Evolutionary conservation across 352 stramenopile species (phyloP).

Genomic region (Globisporangium barbulae): DNA sequence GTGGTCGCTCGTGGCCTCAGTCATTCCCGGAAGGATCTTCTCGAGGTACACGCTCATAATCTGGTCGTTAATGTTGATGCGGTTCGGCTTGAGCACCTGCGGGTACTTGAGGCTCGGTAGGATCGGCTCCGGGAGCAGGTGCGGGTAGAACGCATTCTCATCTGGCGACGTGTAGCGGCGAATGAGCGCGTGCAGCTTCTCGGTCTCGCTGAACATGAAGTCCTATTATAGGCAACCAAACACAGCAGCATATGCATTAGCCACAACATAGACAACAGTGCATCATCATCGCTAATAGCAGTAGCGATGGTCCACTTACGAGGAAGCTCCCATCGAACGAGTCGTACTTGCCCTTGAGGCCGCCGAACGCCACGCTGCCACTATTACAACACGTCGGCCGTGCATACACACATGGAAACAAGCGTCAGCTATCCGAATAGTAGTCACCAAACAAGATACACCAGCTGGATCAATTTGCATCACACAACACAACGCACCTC

Average conservation of each 20-base stretch:
- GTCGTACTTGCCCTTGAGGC: constrained; percentile 84
- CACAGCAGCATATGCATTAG: neutral
- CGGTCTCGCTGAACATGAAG: constrained; percentile 97
- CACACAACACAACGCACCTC: constrained; percentile 27
- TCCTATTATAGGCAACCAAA: constrained; percentile 50
- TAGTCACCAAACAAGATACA: neutral
- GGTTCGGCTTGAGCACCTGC: constrained; percentile 90
- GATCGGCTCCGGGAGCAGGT: constrained; percentile 89
- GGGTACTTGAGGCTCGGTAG: constrained; percentile 93
- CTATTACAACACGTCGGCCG: constrained; percentile 19
- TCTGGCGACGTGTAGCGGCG: constrained; percentile 98
- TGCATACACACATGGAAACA: neutral
- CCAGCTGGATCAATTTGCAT: neutral
- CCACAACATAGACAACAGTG: neutral
- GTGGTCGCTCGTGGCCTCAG: constrained; percentile 84
- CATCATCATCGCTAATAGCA: neutral
- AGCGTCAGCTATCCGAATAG: neutral
- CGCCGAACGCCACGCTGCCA: constrained; percentile 67
- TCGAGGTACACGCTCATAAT: constrained; percentile 96
- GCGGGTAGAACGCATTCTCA: constrained; percentile 97
- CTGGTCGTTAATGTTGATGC: constrained; percentile 98
- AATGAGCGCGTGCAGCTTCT: constrained; percentile 92
- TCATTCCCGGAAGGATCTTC: constrained; percentile 93
- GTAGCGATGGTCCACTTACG: constrained; percentile 17
- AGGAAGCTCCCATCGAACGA: constrained; percentile 82